Evolutionary conservation across 768 basidiomycete species (phyloP).

Genomic region (Calvatia gigantea): DNA sequence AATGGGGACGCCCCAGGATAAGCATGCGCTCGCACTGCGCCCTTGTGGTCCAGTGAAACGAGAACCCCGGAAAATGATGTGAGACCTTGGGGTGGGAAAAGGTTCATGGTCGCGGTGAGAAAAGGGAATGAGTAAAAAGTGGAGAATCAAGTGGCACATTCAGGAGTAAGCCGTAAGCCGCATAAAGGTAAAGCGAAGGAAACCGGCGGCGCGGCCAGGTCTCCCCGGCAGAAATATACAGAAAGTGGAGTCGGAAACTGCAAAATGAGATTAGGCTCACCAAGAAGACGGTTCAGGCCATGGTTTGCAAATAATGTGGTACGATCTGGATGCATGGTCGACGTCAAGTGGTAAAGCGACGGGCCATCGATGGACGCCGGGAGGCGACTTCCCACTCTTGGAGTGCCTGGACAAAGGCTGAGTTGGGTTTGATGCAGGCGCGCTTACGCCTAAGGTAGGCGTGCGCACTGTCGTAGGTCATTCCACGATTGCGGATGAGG

Average conservation of each 20-base stretch:
- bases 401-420: constrained; percentile 64
- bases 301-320: too few species aligned
- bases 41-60: too few species aligned
- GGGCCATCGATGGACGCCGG: constrained; percentile 15
- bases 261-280: too few species aligned
- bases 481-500: constrained; percentile 69
- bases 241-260: too few species aligned
- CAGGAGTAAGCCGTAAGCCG: not conserved
- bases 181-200: not conserved
- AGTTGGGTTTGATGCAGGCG: constrained; percentile 73
- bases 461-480: constrained; percentile 67
- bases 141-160: not conserved
- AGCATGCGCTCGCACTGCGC: too few species aligned
- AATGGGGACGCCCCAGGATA: too few species aligned
- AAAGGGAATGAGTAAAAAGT: too few species aligned
- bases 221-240: too few species aligned
- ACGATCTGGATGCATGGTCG: not conserved
- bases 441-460: constrained; percentile 60
- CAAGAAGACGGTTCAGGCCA: not conserved
- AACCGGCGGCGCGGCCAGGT: too few species aligned
- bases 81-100: not conserved
- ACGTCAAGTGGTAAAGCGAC: constrained; percentile 21
- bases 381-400: constrained; percentile 50
- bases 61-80: not conserved
- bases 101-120: not conserved